phyloP scores from a whole-genome alignment of 1,284 basidiomycete genomes.

The Mycena sp. region DNA sequence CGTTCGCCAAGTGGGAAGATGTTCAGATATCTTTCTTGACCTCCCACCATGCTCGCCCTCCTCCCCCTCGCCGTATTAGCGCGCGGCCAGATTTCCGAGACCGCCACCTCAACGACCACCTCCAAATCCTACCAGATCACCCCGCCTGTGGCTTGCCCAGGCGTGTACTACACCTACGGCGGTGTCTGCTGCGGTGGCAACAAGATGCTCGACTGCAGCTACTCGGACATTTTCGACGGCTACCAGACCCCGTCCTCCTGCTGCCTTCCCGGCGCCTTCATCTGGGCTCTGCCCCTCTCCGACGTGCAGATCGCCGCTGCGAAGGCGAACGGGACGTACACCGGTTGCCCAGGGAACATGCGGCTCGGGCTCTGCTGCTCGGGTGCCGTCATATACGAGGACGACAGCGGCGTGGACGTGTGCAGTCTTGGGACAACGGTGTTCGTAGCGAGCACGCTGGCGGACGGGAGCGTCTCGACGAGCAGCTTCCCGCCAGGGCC shows the following conservation, averaged over 20 bases:
- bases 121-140: constrained; percentile 4
- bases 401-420: constrained; percentile 9
- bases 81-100: not conserved
- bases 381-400: constrained; percentile 2
- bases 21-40: not conserved
- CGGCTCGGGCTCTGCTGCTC: constrained; percentile 11
- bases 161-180: not conserved
- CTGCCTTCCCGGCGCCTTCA: not conserved
- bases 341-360: constrained; percentile 12
- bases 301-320: constrained; percentile 2
- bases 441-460: constrained; percentile 4
- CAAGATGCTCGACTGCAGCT: constrained; percentile 2
- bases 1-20: not conserved
- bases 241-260: not conserved
- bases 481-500: constrained; percentile 6
- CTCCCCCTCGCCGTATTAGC: not conserved
- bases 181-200: constrained; percentile 6
- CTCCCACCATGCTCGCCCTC: constrained; percentile 8
- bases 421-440: constrained; percentile 3
- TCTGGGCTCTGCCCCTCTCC: constrained; percentile 3
- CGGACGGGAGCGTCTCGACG: constrained; percentile 2
- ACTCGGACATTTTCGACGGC: not conserved
- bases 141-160: not conserved
- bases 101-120: not conserved
- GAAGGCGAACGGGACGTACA: constrained; percentile 14